A percentile compares a stretch with the other conserved stretches of the same genome.
Evolutionary conservation across 768 basidiomycete genomes (phyloP).

Genomic region (Boletus rufocinnamomeus): DNA sequence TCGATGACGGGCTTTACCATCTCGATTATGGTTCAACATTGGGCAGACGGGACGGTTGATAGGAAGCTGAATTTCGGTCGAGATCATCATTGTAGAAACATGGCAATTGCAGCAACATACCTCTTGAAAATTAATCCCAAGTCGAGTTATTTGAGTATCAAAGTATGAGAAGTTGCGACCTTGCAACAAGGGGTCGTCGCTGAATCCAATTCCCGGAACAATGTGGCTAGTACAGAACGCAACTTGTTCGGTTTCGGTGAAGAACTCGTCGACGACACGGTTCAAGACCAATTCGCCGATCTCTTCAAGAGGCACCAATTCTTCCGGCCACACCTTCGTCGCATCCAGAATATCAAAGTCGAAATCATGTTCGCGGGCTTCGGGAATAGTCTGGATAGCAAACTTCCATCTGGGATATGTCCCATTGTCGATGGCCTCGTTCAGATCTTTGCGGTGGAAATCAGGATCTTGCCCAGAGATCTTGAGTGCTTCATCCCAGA

Average conservation of each 20-base stretch:
- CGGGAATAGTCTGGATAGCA: constrained; percentile 62
- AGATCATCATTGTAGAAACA: not conserved
- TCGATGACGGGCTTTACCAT: constrained; percentile 56
- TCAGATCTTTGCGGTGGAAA: constrained; percentile 85
- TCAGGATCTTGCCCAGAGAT: constrained; percentile 85
- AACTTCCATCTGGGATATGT: constrained; percentile 78
- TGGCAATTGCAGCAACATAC: constrained; percentile 31
- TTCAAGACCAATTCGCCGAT: constrained; percentile 77
- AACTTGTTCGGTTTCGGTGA: constrained; percentile 85
- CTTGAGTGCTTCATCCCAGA: constrained; percentile 92
- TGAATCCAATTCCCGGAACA: constrained; percentile 70
- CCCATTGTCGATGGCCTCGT: constrained; percentile 77
- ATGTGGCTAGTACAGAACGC: constrained; percentile 75
- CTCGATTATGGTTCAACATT: constrained; percentile 67
- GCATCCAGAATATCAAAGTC: constrained; percentile 88
- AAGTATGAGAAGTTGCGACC: constrained; percentile 86
- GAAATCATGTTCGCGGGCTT: constrained; percentile 75
- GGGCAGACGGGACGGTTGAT: constrained; percentile 83
- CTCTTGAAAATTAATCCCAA: constrained; percentile 81
- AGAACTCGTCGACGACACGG: constrained; percentile 70
- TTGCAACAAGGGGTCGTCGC: constrained; percentile 79
- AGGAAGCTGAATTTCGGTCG: constrained; percentile 52
- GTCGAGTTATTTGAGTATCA: constrained; percentile 79
- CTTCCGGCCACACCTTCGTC: constrained; percentile 86
- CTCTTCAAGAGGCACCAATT: constrained; percentile 71